A percentile compares a stretch with the other conserved stretches of the same genome.
Conservation (phyloP, 2,329 filamentous ascomycete genomes). For the Aaosphaeria pasadenensis region DNA sequence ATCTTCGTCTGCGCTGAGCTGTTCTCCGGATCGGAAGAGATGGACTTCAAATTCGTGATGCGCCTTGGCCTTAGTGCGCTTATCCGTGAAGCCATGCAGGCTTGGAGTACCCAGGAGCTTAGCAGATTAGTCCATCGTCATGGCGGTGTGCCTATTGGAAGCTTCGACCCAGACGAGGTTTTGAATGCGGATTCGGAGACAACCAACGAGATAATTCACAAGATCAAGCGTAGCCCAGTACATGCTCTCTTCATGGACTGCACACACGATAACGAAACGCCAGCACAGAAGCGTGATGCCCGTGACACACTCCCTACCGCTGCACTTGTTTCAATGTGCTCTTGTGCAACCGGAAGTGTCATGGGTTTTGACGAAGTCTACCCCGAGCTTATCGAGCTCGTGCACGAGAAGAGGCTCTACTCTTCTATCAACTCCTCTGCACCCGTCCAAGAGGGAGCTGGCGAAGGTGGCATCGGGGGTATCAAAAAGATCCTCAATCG, state of each 20-base stretch:
- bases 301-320: slow-evolving; percentile 92
- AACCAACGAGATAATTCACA: slow-evolving; percentile 66
- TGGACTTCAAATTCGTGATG: slow-evolving; percentile 95
- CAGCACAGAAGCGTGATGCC: slow-evolving; percentile 90
- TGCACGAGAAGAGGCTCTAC: slow-evolving; percentile 83
- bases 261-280: slow-evolving; percentile 96
- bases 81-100: slow-evolving; percentile 97
- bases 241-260: slow-evolving; percentile 99
- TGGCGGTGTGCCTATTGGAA: slow-evolving; percentile 90
- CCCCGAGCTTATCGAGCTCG: slow-evolving; percentile 86
- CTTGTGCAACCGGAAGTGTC: slow-evolving; percentile 89
- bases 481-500: slow-evolving; percentile 92
- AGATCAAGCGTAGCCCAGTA: slow-evolving; percentile 82
- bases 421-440: slow-evolving; percentile 68
- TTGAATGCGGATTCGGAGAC: slow-evolving; percentile 55
- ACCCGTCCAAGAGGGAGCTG: slow-evolving; percentile 61
- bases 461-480: slow-evolving; percentile 81
- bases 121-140: slow-evolving; percentile 91
- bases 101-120: slow-evolving; percentile 91
- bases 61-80: slow-evolving; percentile 85
- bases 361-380: slow-evolving; percentile 99
- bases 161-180: slow-evolving; percentile 91
- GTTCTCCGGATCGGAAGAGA: slow-evolving; percentile 92
- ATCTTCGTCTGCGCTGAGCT: slow-evolving; percentile 92
- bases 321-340: slow-evolving; percentile 92